Evolutionary conservation across 345 rosid species (phyloP).

Genomic region (Pugionium dolabratum): DNA sequence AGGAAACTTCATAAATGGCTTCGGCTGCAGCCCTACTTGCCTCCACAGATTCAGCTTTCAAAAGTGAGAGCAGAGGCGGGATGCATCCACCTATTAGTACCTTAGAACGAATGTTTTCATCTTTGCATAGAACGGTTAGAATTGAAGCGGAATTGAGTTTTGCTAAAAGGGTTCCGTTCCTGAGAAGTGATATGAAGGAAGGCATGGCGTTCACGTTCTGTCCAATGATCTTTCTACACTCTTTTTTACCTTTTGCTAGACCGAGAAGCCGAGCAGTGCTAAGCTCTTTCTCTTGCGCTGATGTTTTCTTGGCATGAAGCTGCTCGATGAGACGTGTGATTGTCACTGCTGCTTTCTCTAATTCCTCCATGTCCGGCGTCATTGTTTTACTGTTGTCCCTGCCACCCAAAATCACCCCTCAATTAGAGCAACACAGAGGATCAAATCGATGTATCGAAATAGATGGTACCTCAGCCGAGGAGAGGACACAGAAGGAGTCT

Average conservation of each 20-base stretch:
- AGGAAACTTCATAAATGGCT: conserved; percentile 80
- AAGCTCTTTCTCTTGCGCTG: conserved; percentile 74
- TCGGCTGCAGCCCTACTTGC: conserved; percentile 81
- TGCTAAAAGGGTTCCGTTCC: conserved; percentile 65
- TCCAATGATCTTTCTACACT: conserved; percentile 70
- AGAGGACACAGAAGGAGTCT: conserved; percentile 17
- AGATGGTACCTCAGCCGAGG: conserved; percentile 13
- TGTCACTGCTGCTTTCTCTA: conserved; percentile 57
- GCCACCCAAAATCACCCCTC: conserved; percentile 5
- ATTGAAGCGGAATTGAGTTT: conserved; percentile 74
- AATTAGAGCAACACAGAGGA: neutral
- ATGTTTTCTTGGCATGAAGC: conserved; percentile 64
- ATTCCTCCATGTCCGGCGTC: conserved; percentile 48
- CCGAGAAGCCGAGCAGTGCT: conserved; percentile 68
- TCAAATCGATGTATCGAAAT: neutral
- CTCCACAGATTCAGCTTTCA: conserved; percentile 71
- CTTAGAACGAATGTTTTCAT: conserved; percentile 70
- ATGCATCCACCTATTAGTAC: conserved; percentile 90
- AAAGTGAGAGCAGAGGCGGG: conserved; percentile 76
- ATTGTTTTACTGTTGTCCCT: conserved; percentile 56
- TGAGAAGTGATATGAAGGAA: conserved; percentile 72
- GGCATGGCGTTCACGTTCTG: conserved; percentile 84
- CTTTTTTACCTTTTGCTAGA: conserved; percentile 68
- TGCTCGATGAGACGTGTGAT: conserved; percentile 77
- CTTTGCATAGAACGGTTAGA: conserved; percentile 69